Percentiles rank a stretch among this genome's conserved stretches.
Conservation (phyloP, 768 basidiomycete species). For the Lentinula sp. region DNA sequence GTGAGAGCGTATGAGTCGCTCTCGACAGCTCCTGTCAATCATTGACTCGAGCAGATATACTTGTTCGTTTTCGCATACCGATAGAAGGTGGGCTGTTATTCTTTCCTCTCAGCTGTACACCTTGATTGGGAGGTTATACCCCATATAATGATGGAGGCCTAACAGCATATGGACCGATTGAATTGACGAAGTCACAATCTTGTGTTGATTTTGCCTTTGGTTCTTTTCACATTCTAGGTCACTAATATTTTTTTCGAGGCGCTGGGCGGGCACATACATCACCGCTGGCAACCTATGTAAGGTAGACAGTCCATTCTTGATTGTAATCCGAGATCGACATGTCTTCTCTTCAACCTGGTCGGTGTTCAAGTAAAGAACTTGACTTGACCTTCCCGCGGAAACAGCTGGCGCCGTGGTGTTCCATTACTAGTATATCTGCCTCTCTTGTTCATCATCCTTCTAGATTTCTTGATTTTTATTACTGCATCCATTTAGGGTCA, state of each 20-base stretch:
- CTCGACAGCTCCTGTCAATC: constrained; percentile 4
- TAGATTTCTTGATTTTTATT: not conserved
- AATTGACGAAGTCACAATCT: too few relatives aligned
- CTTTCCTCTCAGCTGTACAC: too few relatives aligned
- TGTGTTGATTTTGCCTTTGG: too few relatives aligned
- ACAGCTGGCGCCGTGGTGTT: not conserved
- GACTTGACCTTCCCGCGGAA: not conserved
- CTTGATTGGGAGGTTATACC: too few relatives aligned
- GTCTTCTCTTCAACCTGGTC: not conserved
- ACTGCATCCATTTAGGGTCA: not conserved
- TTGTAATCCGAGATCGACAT: not conserved
- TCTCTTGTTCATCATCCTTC: not conserved
- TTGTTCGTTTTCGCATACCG: not conserved
- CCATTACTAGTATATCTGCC: not conserved
- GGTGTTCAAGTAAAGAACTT: not conserved
- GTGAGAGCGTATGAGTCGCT: not conserved
- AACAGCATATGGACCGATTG: too few relatives aligned
- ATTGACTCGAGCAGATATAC: not conserved
- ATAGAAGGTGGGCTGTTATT: too few relatives aligned
- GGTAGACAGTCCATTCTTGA: not conserved
- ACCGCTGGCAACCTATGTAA: too few relatives aligned
- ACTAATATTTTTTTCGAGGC: too few relatives aligned
- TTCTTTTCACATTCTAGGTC: too few relatives aligned
- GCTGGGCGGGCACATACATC: too few relatives aligned
- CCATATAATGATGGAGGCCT: too few relatives aligned